These are phyloP conservation scores for Galeopsis tetrahit DNA, from an alignment of 257 asterid species.

Conservation along the genomic window DNA sequence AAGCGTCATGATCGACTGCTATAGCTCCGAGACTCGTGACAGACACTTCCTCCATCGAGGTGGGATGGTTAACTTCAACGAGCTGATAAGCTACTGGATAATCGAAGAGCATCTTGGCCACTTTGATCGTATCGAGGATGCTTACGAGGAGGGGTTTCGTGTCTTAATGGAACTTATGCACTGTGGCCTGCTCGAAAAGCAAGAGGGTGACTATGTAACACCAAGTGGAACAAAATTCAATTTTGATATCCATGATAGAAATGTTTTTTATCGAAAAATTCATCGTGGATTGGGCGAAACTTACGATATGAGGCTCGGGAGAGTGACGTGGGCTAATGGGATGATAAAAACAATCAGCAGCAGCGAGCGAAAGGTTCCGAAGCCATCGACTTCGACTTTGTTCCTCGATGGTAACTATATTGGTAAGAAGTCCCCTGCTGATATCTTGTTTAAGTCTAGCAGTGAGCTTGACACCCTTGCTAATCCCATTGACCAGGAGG, in stretches of 20 bases:
- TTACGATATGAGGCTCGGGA: constrained; percentile 41
- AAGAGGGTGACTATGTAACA: constrained; percentile 35
- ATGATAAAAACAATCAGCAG: constrained; percentile 33
- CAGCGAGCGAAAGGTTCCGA: neutral
- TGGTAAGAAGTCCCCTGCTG: constrained; percentile 17
- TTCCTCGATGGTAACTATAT: constrained; percentile 41
- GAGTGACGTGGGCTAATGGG: constrained; percentile 39
- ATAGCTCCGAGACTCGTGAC: constrained; percentile 21
- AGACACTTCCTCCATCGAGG: constrained; percentile 39
- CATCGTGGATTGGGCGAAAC: constrained; percentile 44
- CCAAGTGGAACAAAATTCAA: constrained; percentile 12
- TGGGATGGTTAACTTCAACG: constrained; percentile 38
- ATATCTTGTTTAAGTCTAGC: neutral
- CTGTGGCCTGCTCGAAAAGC: constrained; percentile 43
- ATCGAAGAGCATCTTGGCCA: constrained; percentile 52
- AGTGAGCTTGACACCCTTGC: constrained; percentile 33
- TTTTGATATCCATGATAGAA: constrained; percentile 25
- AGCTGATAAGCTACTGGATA: constrained; percentile 53
- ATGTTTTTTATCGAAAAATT: constrained; percentile 12
- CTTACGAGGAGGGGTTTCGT: constrained; percentile 32
- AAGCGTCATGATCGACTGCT: constrained; percentile 40
- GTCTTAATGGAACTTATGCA: constrained; percentile 48
- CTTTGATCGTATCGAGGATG: constrained; percentile 34
- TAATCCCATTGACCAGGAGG: neutral
- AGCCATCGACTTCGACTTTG: constrained; percentile 29